Conservation (phyloP, 2,329 filamentous ascomycete species). For the Coniella vitis region DNA sequence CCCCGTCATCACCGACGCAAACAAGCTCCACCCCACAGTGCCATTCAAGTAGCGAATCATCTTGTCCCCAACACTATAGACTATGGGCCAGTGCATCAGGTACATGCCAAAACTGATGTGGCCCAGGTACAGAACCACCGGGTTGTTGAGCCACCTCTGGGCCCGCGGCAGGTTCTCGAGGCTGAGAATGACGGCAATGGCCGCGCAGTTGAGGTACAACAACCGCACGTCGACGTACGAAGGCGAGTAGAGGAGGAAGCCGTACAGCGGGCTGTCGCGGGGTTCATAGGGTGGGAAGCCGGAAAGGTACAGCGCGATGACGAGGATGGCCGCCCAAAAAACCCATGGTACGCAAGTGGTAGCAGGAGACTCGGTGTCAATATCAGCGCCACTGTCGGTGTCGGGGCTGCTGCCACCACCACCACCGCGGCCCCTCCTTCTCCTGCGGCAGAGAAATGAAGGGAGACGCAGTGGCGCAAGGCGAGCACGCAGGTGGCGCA, state of each 20-base stretch:
- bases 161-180: constrained; percentile 19
- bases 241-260: constrained; percentile 6
- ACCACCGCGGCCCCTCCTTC: too few species aligned
- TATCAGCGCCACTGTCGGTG: too few species aligned
- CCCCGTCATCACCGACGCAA: too few species aligned
- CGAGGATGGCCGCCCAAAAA: too few species aligned
- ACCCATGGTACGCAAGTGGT: too few species aligned
- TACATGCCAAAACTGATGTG: constrained; percentile 28
- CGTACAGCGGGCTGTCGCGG: constrained; percentile 18
- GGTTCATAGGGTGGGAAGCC: constrained; percentile 21
- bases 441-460: too few species aligned
- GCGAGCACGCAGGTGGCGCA: constrained; percentile 13
- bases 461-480: too few species aligned
- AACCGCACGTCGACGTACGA: constrained; percentile 12
- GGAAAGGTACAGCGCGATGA: constrained; percentile 11
- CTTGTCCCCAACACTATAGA: too few species aligned
- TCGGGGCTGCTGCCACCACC: too few species aligned
- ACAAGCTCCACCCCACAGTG: too few species aligned
- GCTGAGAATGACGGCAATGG: constrained; percentile 23
- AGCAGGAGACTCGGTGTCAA: too few species aligned
- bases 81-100: constrained; percentile 21
- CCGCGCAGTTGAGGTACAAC: constrained; percentile 27
- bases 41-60: too few species aligned
- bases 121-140: constrained; percentile 25
- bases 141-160: constrained; percentile 22